A percentile compares a stretch with the other conserved stretches of the same genome.
These are phyloP conservation scores for Coemansia pectinata DNA, from an alignment of 192 early-diverging fungal species.

Conservation along the genomic window DNA sequence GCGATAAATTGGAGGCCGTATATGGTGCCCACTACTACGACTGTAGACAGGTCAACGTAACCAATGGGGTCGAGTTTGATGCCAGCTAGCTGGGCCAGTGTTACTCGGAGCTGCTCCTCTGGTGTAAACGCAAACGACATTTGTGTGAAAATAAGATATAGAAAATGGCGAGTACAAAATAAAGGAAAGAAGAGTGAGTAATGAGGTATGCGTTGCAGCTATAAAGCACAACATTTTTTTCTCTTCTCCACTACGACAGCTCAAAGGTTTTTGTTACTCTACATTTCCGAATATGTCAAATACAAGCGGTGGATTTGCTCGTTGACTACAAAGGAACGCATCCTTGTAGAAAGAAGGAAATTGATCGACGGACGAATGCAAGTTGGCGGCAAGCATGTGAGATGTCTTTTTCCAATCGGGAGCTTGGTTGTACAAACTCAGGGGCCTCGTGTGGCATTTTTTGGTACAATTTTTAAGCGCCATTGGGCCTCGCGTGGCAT, in stretches of 20 bases:
- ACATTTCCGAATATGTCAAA: not conserved
- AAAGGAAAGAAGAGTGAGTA: not conserved
- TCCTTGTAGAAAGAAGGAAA: not conserved
- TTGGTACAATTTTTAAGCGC: too few species aligned
- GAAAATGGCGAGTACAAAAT: not conserved
- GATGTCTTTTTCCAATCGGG: not conserved
- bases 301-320: not conserved
- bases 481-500: not conserved
- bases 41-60: constrained; percentile 18
- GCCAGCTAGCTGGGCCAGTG: not conserved
- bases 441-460: not conserved
- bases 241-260: not conserved
- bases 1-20: constrained; percentile 7
- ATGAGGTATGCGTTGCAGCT: too few species aligned
- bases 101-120: constrained; percentile 9
- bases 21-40: constrained; percentile 6
- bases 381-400: not conserved
- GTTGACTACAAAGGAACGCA: not conserved
- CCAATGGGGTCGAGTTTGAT: constrained; percentile 19
- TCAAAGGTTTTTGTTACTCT: not conserved
- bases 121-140: constrained; percentile 18
- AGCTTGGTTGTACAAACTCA: not conserved
- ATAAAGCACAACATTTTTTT: not conserved
- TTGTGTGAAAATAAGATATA: not conserved
- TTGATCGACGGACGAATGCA: not conserved